These are phyloP conservation scores for Nitzschia inconspicua DNA, from an alignment of 108 stramenopile genomes.

Conservation along the genomic window DNA sequence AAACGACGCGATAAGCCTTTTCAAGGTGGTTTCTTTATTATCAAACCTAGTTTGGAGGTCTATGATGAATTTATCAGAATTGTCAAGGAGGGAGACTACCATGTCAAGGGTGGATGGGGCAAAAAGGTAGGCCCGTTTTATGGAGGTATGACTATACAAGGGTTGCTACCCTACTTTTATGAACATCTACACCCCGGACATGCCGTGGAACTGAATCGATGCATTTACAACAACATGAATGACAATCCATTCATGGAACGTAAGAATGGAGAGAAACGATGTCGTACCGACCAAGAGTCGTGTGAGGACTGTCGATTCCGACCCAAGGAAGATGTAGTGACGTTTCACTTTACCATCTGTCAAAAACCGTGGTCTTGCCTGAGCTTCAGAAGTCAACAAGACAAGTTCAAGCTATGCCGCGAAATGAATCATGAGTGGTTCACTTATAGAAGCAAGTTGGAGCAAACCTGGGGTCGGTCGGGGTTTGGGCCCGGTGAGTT, in stretches of 20 bases:
- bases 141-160: constrained; percentile 86
- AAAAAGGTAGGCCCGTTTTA: constrained; percentile 69
- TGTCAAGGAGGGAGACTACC: constrained; percentile 70
- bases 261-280: constrained; percentile 43
- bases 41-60: constrained; percentile 60
- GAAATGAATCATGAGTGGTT: constrained; percentile 38
- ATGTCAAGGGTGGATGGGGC: constrained; percentile 57
- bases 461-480: constrained; percentile 42
- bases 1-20: constrained; percentile 47
- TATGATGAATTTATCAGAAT: constrained; percentile 80
- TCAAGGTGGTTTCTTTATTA: constrained; percentile 93
- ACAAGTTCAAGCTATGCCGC: constrained; percentile 40
- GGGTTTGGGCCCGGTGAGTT: constrained; percentile 34
- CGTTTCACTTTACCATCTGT: constrained; percentile 89
- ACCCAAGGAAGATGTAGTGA: constrained; percentile 47
- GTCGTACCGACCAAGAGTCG: constrained; percentile 25
- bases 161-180: constrained; percentile 90
- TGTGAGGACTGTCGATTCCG: constrained; percentile 74
- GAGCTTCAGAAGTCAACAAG: constrained; percentile 32
- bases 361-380: constrained; percentile 89
- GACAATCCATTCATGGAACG: constrained; percentile 62
- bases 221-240: constrained; percentile 90
- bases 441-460: constrained; percentile 51
- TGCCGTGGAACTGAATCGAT: constrained; percentile 79
- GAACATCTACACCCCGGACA: constrained; percentile 46